Base-by-base conservation (phyloP, 1,284 basidiomycete species). In the Fomitopsis schrenkii region DNA sequence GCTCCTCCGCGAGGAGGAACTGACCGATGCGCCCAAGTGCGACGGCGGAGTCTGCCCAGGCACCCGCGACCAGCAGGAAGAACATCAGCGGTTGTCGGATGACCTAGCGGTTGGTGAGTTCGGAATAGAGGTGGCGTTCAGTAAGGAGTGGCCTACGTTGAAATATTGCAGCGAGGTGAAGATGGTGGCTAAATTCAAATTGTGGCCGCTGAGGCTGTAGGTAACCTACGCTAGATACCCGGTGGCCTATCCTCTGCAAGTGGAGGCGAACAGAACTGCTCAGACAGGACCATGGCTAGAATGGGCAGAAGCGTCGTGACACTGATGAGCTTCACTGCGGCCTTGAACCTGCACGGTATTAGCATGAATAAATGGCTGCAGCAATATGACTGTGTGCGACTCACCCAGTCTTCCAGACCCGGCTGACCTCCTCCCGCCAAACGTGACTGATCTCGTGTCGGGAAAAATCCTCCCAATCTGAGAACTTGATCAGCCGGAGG, bases 101-200 rank as follows among this genome's bases (percentile, higher is more conserved):
- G 64, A 86, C 82, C 84, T 35, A 58, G 58, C 45, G 22, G 42
- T 28, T 3, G 22, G 9, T 22, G 57, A 50, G 36, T 22, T 22
- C 15, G 5, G 28, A 55, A 36, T 46, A 59, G 48, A 19, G 44
- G 30, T 55, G 46, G 15, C 45, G 17, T 56, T 26, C 12, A 14
- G 45, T 15, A 55, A 30, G 7, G 46, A 17, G 19, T 14, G 17
- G 70, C 84, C 64, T 59, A 93, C 84, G 68, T 90, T 88, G 80
- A 94, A 92, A 62, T 89, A 80, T 63, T 90, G 86, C 15, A 95
- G 74, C 10, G 86, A 85, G 17, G 83, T 83, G 74, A 94, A 94
- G 63, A 94, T 88, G 66, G 83, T 80, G 2, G 88, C 86, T 7
- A 90, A 77, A 66, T 87, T 82, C 44, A 93, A 81, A 2, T 79